phyloP scores from a whole-genome alignment of 2,329 filamentous ascomycete species.

The Ophiostoma ulmi region DNA sequence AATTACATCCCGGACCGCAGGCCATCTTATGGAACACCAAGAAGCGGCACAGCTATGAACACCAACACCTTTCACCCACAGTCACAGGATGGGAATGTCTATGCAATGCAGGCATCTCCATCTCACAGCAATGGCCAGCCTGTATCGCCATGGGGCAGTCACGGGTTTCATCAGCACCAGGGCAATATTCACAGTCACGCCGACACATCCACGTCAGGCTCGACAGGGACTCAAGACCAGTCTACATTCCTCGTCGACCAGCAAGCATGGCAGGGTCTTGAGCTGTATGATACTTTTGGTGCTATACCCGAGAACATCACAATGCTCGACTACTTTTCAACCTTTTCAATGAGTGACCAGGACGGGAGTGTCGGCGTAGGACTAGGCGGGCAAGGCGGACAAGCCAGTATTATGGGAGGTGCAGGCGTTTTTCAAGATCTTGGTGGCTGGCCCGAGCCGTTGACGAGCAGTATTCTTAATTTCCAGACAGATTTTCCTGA shows the following conservation, averaged over 20 bases:
- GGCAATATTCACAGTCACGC: neutral
- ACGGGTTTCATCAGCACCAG: neutral
- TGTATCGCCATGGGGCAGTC: neutral
- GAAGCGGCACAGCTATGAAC: neutral
- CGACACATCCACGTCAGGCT: neutral
- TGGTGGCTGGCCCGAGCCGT: constrained; percentile 15
- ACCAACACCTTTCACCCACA: neutral
- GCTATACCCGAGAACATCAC: constrained; percentile 17
- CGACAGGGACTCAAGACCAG: neutral
- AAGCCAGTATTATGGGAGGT: neutral
- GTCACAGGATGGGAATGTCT: neutral
- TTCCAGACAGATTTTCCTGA: constrained; percentile 20
- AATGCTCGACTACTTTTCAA: constrained; percentile 22
- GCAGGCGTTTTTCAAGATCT: neutral
- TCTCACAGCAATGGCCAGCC: neutral
- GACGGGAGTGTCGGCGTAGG: neutral
- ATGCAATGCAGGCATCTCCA: neutral
- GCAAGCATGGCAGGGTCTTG: constrained; percentile 18
- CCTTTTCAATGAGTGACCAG: neutral
- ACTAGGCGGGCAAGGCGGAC: neutral
- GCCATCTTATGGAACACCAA: neutral
- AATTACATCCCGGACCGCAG: neutral
- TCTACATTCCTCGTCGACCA: constrained; percentile 4
- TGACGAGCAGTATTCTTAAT: constrained; percentile 23
- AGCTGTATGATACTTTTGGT: constrained; percentile 15